Evolutionary conservation across 768 basidiomycete species (phyloP), one percentile per base, ranked within the genome.

Genomic region (Phlegmacium glaucopus): DNA sequence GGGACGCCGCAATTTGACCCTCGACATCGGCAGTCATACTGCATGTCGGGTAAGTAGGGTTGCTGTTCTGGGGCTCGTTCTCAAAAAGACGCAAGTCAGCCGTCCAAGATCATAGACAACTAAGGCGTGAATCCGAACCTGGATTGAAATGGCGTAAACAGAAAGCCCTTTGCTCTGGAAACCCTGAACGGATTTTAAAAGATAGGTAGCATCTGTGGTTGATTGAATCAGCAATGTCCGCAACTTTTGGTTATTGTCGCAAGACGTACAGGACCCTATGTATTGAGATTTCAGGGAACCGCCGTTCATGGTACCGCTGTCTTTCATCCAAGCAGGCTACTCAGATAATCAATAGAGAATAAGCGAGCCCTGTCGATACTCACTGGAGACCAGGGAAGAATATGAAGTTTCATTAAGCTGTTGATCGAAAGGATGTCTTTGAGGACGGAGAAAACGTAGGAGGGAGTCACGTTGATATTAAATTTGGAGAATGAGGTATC

Each of bases 271-370:
- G 0, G 65, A 60, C 34, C 59, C 61, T 32, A 76, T 63, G 47
- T 79, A 80, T 38, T 70, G 65, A 0, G 78, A 72, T 25, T 72
- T 55, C 43, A 89, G 60, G 10, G 74, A 77, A 27, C 85, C 86
- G 1, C 87, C 87, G 22, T 79, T 71, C 82, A 87, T 87, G 1
- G 77, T 77, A 4, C 73, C 74, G 47, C 74, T 79, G 40, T 67
- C 70, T 63, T 90, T 90, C 85, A 88, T 87, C 87, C 88, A 90
- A 4, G 69, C 83, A 9, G 88, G 87, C 85, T 88, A 30, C 22
- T 1, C 17, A 16, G n/a, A 10, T 12, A 35, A 26, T 6, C 5
- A 28, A 40, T 30, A 22, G 6, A 26, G 26, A 12, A 4, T 18
- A 16, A n/a, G 15, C 13, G 41, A 15, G n/a, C 5, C 4, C 13